Evolutionary conservation across 805 yeast genomes (phyloP), one percentile per base, ranked within the genome.

Genomic region (Metschnikowia lochheadii): DNA sequence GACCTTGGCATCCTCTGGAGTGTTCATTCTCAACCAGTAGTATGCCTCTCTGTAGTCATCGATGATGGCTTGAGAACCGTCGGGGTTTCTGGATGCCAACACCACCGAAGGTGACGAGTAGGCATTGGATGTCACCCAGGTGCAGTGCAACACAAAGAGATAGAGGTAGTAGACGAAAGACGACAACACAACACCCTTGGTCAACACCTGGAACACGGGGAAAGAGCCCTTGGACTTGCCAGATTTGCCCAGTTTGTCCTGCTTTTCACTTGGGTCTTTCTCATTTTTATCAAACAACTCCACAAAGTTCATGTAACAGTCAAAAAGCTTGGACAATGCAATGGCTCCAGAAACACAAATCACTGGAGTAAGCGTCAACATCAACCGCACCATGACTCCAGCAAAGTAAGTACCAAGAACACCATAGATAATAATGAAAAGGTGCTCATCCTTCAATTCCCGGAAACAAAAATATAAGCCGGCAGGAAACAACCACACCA

Each of bases 11-110:
- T 94, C 98, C 67, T 94, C 97, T 3, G 87, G 83, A 0, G 99
- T 94, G 73, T 94, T 94, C 96, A 92, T 91, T 64, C 99, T 84
- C 61, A 94, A 77, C 99, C 99, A 94, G 69, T 92, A 94, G 75
- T 94, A 94, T 10, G 98, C 99, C 76, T 94, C 99, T 72, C 99
- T 84, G 77, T 85, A 94, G 70, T 94, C 99, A 69, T 94, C 99
- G 63, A 94, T 94, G 58, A 92, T 73, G 53, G 79, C 77, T 58
- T 81, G 85, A 15, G 88, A 80, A 1, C 99, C 99, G 65, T 94
- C 97, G 32, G 95, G 85, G 57, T 80, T 77, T 58, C 78, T 77
- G 20, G 96, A 84, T 1, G 97, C 87, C 60, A 94, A 75, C 40
- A 94, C 99, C 40, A 94, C 99, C 2, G 98, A 92, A 46, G 99